Evolutionary conservation across 345 rosid species (phyloP).

Genomic region (Dipteronia dyeriana): DNA sequence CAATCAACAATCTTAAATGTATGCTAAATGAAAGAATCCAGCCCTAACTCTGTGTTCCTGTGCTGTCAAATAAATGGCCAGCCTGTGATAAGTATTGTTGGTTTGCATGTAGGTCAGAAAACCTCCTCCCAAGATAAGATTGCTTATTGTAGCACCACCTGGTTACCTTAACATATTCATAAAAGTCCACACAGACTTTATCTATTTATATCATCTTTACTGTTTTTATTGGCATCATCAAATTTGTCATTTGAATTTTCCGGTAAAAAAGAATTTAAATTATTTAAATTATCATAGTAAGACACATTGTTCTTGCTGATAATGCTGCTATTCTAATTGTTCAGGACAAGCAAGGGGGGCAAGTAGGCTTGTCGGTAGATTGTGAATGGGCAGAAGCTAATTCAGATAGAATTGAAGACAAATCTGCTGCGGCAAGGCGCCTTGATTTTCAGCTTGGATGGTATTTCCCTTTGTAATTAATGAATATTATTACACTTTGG

Average conservation of each 20-base stretch:
- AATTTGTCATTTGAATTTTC: neutral
- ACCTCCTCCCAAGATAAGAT: neutral
- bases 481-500: neutral
- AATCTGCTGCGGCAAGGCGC: conserved; percentile 67
- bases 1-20: neutral
- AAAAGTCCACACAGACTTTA: neutral
- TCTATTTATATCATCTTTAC: neutral
- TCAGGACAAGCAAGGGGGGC: conserved; percentile 80
- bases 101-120: neutral
- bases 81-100: neutral
- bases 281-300: neutral
- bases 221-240: neutral
- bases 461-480: conserved; percentile 34
- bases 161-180: neutral
- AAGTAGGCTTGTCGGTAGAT: conserved; percentile 68
- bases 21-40: neutral
- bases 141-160: neutral
- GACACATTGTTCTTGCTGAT: conserved; percentile 5
- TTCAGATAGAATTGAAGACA: conserved; percentile 59
- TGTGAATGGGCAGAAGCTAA: conserved; percentile 79
- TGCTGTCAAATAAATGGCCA: neutral
- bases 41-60: neutral
- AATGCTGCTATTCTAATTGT: conserved; percentile 1
- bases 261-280: neutral
- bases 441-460: conserved; percentile 91